phyloP scores from a whole-genome alignment of 1,139 yeast species.

The Protomyces arabidopsidicola region DNA sequence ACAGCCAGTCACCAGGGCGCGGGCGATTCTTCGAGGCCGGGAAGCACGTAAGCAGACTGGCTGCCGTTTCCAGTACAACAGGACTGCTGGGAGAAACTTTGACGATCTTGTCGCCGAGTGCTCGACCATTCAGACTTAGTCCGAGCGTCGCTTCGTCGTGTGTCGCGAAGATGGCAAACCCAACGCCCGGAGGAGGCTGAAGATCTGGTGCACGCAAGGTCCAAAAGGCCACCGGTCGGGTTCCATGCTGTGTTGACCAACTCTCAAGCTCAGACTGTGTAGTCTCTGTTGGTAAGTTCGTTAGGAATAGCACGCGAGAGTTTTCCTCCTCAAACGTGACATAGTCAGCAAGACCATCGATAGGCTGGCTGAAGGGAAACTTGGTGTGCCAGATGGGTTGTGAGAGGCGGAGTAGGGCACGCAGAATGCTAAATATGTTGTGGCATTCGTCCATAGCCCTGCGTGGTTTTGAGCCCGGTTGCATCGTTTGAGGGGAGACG shows the following conservation, averaged over 20 bases:
- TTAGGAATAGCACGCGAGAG: conserved; percentile 70
- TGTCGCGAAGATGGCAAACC: conserved; percentile 77
- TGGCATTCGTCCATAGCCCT: conserved; percentile 46
- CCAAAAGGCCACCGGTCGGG: conserved; percentile 87
- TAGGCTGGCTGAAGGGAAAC: conserved; percentile 61
- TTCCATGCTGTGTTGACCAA: conserved; percentile 86
- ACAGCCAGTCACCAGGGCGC: conserved; percentile 96
- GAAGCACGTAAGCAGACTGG: conserved; percentile 73
- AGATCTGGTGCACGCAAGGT: conserved; percentile 60
- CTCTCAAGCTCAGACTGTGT: conserved; percentile 86
- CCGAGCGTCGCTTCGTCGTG: conserved; percentile 85
- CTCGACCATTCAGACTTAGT: conserved; percentile 72
- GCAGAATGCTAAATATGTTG: conserved; percentile 46
- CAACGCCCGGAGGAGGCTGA: conserved; percentile 52
- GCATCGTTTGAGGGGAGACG: conserved; percentile 9
- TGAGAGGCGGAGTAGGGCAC: conserved; percentile 50
- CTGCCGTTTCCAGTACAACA: conserved; percentile 71
- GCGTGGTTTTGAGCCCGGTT: conserved; percentile 36
- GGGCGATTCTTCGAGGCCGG: conserved; percentile 81
- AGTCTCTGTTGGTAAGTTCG: conserved; percentile 75
- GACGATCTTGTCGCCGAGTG: conserved; percentile 64
- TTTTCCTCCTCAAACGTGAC: conserved; percentile 63
- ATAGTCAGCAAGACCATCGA: conserved; percentile 68
- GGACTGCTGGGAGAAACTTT: conserved; percentile 86
- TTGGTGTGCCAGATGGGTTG: conserved; percentile 49